A percentile compares a stretch with the other conserved stretches of the same genome.
Conservation (phyloP, 2,329 filamentous ascomycete species). For the Cladophialophora carrionii region DNA sequence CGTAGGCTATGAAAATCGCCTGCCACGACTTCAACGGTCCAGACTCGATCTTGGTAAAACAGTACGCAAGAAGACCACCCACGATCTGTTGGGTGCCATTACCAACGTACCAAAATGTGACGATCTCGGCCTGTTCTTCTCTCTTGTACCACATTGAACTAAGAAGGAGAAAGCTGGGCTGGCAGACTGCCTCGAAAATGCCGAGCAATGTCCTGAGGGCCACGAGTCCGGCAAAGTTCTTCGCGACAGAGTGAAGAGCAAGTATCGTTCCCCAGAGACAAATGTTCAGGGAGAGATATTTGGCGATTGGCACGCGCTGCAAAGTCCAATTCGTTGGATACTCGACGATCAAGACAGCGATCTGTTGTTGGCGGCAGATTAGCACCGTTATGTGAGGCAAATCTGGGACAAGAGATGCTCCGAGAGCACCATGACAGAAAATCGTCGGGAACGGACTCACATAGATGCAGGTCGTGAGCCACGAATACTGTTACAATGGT, state of each 20-base stretch:
- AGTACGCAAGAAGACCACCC: not conserved
- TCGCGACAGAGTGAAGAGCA: constrained; percentile 63
- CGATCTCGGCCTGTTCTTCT: constrained; percentile 67
- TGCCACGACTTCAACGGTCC: constrained; percentile 59
- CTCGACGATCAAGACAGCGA: constrained; percentile 61
- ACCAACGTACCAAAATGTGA: constrained; percentile 67
- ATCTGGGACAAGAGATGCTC: not conserved
- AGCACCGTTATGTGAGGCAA: not conserved
- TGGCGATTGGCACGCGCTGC: constrained; percentile 67
- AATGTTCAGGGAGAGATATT: constrained; percentile 67
- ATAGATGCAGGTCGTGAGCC: not conserved
- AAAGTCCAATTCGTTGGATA: constrained; percentile 71
- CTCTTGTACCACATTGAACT: constrained; percentile 72
- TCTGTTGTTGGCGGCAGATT: not conserved
- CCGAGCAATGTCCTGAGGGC: constrained; percentile 68
- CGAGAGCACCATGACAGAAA: not conserved
- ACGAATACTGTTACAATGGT: not conserved
- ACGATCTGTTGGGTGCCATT: not conserved
- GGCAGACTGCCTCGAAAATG: constrained; percentile 71
- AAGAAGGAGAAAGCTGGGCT: constrained; percentile 69
- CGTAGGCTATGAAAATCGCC: constrained; percentile 69
- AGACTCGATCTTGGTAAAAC: not conserved
- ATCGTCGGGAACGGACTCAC: not conserved
- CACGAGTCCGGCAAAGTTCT: constrained; percentile 63
- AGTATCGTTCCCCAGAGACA: constrained; percentile 66